Percentiles rank a stretch among this genome's conserved stretches.
Evolutionary conservation across 257 asterid genomes (phyloP).

Genomic region (Rauvolfia tetraphylla): DNA sequence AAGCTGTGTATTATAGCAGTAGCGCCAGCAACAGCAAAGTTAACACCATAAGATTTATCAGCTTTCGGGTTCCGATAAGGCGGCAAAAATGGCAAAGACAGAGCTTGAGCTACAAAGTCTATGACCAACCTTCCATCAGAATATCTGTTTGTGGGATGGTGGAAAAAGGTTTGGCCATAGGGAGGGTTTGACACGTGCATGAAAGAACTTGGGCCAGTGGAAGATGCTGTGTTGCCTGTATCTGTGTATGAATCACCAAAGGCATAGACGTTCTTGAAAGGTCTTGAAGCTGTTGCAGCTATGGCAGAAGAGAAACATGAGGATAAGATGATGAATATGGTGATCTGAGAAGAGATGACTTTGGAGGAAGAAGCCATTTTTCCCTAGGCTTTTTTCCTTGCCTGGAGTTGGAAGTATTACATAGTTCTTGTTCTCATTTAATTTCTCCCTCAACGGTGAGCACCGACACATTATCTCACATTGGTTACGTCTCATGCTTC

Average conservation of each 20-base stretch:
- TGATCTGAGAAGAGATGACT: background rate
- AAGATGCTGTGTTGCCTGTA: constrained; percentile 81
- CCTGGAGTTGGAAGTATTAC: background rate
- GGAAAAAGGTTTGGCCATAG: constrained; percentile 78
- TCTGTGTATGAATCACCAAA: constrained; percentile 93
- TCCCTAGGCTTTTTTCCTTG: too few relatives aligned
- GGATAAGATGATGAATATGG: constrained; percentile 10
- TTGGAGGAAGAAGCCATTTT: background rate
- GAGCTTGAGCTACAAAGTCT: constrained; percentile 57
- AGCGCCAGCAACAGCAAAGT: constrained; percentile 81
- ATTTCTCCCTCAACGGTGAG: background rate
- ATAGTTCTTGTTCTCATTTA: background rate
- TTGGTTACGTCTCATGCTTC: too few relatives aligned
- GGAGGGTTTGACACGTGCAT: constrained; percentile 71
- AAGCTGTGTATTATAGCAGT: constrained; percentile 70
- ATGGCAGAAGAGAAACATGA: constrained; percentile 1
- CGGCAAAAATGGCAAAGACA: constrained; percentile 59
- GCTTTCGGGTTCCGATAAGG: constrained; percentile 44
- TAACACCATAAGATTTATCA: constrained; percentile 39
- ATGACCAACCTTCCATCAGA: constrained; percentile 85
- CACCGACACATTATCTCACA: background rate
- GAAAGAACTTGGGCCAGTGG: constrained; percentile 66
- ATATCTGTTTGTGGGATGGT: constrained; percentile 81
- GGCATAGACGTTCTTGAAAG: constrained; percentile 61
- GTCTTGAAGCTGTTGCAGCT: constrained; percentile 11